Evolutionary conservation across 2,329 filamentous ascomycete species (phyloP), one percentile per base, ranked within the genome.

Genomic region (Colletotrichum sp.): DNA sequence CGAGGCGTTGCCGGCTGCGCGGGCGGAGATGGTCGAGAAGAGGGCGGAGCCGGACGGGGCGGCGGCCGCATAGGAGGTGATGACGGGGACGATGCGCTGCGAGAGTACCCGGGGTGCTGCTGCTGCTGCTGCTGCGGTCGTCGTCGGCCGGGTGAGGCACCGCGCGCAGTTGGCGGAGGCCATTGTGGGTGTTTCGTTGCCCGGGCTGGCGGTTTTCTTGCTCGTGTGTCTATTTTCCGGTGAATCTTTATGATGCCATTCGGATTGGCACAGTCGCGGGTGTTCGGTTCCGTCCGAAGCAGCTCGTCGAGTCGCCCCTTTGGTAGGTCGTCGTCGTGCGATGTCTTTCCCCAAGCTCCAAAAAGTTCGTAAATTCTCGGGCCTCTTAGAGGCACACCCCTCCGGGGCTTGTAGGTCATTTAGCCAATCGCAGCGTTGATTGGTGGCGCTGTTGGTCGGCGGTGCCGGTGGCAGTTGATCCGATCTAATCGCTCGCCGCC

Each of bases 81-180:
- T 70, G 77, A 80, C 74, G 73, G 78, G 79, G 75, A 80, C 78
- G 75, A 84, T 77, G 78, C 81, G 80, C 77, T 81, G 78, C 78
- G 81, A 77, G 76, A 79, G 77, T 62, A 79, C 76, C n/a, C 64
- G 58, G 38, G 72, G 63, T 15, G 34, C 72, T 24, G 31, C 38
- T 12, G 29, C 72, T 24, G 31, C 38, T 12, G 29, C 72, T n/a
- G 38, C 38, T 68, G 82, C 76, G 80, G 74, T 63, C n/a, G 69
- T 72, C 66, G 76, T 70, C 57, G 83, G 82, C 80, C 82, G 81
- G 69, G 81, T 80, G 78, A 86, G 86, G 82, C 81, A 85, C 79
- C 82, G 86, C 76, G 84, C 82, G 76, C 82, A 85, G 77, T 80
- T 84, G 68, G 72, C 78, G 74, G 84, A 82, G 51, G 84, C 84